phyloP scores from a whole-genome alignment of 2,329 filamentous ascomycete species.

The Diaporthe longicolla region DNA sequence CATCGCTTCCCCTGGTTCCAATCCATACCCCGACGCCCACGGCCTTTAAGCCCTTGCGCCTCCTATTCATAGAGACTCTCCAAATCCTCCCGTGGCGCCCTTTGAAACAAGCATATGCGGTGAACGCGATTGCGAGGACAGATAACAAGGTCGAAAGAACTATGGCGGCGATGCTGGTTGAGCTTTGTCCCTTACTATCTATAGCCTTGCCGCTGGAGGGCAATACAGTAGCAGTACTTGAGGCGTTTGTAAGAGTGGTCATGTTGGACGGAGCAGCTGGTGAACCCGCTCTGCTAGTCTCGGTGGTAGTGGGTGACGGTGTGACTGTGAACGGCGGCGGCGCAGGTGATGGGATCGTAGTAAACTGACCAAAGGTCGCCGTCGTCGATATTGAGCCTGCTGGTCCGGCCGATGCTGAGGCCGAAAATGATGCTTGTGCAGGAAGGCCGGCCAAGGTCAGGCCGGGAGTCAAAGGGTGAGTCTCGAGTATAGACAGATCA shows the following conservation, averaged over 20 bases:
- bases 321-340: not conserved
- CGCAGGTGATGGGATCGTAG: not conserved
- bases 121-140: constrained; percentile 23
- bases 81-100: constrained; percentile 1
- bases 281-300: not conserved
- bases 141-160: constrained; percentile 20
- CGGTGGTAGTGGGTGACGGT: not conserved
- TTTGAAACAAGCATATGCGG: constrained; percentile 1
- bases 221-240: not conserved
- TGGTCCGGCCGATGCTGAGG: not conserved
- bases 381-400: not conserved
- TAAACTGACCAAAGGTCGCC: constrained; percentile 17
- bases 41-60: not conserved
- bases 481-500: constrained; percentile 53
- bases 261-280: constrained; percentile 6
- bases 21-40: constrained; percentile 37
- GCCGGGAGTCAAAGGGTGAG: constrained; percentile 55
- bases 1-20: constrained; percentile 8
- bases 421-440: not conserved
- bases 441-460: constrained; percentile 43
- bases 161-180: constrained; percentile 29
- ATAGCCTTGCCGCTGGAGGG: not conserved
- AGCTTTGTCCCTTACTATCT: constrained; percentile 15
- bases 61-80: not conserved
- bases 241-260: not conserved